phyloP scores from a whole-genome alignment of 345 rosid species.

The Linum lewisii region DNA sequence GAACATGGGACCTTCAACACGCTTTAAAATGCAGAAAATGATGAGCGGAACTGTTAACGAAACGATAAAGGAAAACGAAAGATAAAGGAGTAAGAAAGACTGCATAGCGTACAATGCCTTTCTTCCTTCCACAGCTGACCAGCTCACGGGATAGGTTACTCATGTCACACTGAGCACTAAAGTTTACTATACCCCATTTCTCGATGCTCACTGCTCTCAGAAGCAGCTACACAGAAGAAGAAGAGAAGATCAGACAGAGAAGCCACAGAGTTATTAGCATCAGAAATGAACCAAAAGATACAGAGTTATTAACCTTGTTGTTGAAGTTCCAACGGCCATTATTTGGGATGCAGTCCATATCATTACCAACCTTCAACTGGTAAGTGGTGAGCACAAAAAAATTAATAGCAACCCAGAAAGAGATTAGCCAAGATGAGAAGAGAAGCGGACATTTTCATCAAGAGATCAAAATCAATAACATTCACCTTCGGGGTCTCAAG shows the following conservation, averaged over 20 bases:
- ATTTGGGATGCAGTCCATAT: constrained; percentile 22
- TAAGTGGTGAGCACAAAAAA: too few species aligned
- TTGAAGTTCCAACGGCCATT: constrained; percentile 29
- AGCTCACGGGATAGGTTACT: constrained; percentile 11
- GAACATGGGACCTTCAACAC: not conserved
- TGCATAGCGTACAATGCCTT: constrained; percentile 27
- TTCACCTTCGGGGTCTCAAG: constrained; percentile 76
- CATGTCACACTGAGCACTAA: constrained; percentile 18
- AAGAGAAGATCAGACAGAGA: not conserved
- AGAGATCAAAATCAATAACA: not conserved
- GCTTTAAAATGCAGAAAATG: not conserved
- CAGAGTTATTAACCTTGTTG: constrained; percentile 16
- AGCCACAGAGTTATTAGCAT: not conserved
- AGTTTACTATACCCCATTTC: constrained; percentile 27
- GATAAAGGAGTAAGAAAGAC: not conserved
- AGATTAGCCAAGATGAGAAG: not conserved
- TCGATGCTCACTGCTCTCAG: constrained; percentile 12
- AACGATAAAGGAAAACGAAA: not conserved
- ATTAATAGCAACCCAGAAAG: not conserved
- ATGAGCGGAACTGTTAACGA: not conserved
- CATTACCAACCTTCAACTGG: constrained; percentile 28
- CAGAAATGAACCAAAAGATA: not conserved
- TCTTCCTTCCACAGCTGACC: constrained; percentile 17
- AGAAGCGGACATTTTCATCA: not conserved
- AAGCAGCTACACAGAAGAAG: constrained; percentile 14